Evolutionary conservation across 1,284 basidiomycete genomes (phyloP), one percentile per base, ranked within the genome.

Genomic region (Fomitopsis palustris): DNA sequence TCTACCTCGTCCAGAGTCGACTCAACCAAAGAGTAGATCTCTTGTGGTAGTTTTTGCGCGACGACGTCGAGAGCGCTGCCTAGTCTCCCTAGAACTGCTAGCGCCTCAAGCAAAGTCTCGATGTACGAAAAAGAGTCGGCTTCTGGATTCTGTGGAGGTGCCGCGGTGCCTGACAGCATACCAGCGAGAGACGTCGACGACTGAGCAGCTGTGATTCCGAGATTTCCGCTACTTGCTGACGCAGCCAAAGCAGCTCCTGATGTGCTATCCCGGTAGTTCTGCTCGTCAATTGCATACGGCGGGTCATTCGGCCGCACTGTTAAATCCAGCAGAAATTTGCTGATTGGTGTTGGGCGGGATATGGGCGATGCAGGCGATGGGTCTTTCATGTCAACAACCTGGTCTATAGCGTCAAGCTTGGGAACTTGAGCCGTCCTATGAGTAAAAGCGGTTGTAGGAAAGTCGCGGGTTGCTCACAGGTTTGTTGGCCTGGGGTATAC

Each of bases 61-160:
- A 99, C 79, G 42, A 84, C 83, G 68, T 99, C 97, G 29, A 99
- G 78, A 5, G 88, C 94, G 54, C 81, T 84, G 2, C 93, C 93
- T 0, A 99, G 81, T 71, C 93, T 93, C 16, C 96, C 96, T 8
- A 99, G 80, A 3, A 94, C 88, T 10, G 95, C 90, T 10, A 99
- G 81, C 10, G 95, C 92, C 73, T 99, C 97, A 21, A 99, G 79
- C 2, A 99, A 80, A 19, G 88, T 93, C 75, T 99, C 97, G 65
- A 99, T 90, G 72, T 98, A 99, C 4, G 86, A 76, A 74, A 98
- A 99, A 0, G 93, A 95, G 72, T 99, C 94, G 19, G 86, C 80
- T 74, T 99, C 97, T 0, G 95, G 94, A 68, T 96, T 96, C 58
- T 73, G 65, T 62, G 62, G 55, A 21, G 59, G 65, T 1, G 58